Base-by-base conservation (phyloP, 2,329 filamentous ascomycete genomes). In the Didymella pinodella region DNA sequence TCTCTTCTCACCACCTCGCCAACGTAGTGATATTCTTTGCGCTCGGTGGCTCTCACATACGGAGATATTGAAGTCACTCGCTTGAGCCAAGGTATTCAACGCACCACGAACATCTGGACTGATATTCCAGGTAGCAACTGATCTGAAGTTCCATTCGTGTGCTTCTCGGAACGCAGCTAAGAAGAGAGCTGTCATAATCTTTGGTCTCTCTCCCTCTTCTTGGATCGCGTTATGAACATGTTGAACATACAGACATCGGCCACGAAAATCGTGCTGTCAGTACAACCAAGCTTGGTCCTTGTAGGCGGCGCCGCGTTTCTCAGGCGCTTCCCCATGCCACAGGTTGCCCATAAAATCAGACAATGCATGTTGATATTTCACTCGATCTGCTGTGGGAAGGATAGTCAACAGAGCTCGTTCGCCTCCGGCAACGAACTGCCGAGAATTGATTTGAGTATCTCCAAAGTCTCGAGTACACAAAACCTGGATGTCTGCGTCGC, bases 331-430 rank as follows among this genome's bases (percentile, higher is more conserved):
- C 10, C n/a, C 20, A 4, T 61, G 49, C 40, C 34, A 49, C 6
- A 44, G 36, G 7, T 50, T 11, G 14, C 41, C 41, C 38, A 57
- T 48, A 18, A 50, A 61, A 11, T 54, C 36, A 12, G 49, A 32
- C n/a, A 49, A 32, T n/a, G 54, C 54, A 10, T 57, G 59, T 28
- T 57, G 54, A 32, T 44, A 54, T 34, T 29, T 44, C 14, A 54
- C 40, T 14, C 57, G 29, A 34, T 48, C 34, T n/a, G 20, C 22
- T 28, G 41, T 57, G 44, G 59, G 46, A 1, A 61, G 32, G 3
- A 48, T 14, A 12, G 25, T 31, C n/a, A 46, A 5, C 16, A 8
- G 43, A 12, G 3, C 14, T n/a, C 7, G n/a, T 2, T 44, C 10
- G 1, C 3, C 2, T 0, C 4, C 25, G 22, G 11, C n/a, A 43